Evolutionary conservation across 257 asterid species (phyloP).

Genomic region (Ligustrum vulgare): DNA sequence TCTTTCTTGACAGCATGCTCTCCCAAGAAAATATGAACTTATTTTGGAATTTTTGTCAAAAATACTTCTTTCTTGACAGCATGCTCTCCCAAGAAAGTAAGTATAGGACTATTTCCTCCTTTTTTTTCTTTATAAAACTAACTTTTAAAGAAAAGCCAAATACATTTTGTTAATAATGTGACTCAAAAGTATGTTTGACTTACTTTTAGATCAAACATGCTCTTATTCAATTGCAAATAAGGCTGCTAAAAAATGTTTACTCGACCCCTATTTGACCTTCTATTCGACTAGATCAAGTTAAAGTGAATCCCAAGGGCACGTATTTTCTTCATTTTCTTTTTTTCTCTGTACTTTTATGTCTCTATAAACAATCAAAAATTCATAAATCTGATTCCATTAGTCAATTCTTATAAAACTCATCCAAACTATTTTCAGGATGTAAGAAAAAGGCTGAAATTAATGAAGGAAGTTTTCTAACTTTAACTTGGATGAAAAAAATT

Average conservation of each 20-base stretch:
- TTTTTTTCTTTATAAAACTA: too few relatives aligned
- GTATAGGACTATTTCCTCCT: background rate
- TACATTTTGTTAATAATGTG: background rate
- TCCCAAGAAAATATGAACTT: too few relatives aligned
- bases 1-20: too few relatives aligned
- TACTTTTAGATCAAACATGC: background rate
- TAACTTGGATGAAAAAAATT: background rate
- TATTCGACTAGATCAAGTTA: background rate
- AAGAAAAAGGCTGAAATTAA: background rate
- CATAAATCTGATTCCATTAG: background rate
- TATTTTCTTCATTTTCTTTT: background rate
- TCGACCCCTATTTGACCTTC: background rate
- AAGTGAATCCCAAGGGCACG: background rate
- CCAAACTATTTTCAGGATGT: background rate
- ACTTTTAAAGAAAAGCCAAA: background rate
- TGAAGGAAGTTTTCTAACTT: background rate
- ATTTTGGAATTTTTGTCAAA: background rate
- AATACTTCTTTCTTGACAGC: background rate
- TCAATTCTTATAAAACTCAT: background rate
- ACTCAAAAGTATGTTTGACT: background rate
- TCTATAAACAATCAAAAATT: background rate
- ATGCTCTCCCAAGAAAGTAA: background rate
- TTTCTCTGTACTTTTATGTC: background rate
- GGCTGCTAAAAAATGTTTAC: background rate
- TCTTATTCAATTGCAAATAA: background rate